A percentile compares a stretch with the other conserved stretches of the same genome.
These are phyloP conservation scores for Zoysia japonica DNA, from an alignment of 176 grass and related monocot species.

Conservation along the genomic window DNA sequence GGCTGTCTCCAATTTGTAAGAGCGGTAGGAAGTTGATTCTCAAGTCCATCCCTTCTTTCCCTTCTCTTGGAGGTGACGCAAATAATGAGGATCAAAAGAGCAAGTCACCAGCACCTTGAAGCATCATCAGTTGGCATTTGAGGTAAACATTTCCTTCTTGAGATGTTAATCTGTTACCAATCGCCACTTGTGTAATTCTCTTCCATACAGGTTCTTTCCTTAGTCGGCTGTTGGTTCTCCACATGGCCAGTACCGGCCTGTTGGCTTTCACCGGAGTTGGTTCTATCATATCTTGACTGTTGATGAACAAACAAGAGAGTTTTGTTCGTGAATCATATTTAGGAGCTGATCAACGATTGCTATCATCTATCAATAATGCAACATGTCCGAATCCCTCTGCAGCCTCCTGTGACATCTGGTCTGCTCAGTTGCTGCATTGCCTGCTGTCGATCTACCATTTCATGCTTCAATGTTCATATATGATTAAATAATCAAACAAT, in stretches of 20 bases:
- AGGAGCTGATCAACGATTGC: slow-evolving; percentile 1
- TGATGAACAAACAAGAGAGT: slow-evolving; percentile 33
- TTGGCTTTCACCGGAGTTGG: not conserved
- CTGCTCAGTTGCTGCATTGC: slow-evolving; percentile 7
- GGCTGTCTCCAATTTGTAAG: slow-evolving; percentile 59
- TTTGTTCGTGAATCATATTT: slow-evolving; percentile 15
- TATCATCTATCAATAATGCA: slow-evolving; percentile 28
- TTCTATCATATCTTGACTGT: slow-evolving; percentile 4
- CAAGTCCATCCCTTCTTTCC: slow-evolving; percentile 64
- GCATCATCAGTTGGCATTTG: not conserved
- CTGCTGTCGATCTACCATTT: slow-evolving; percentile 33
- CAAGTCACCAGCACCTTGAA: slow-evolving; percentile 46
- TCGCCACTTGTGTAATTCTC: not conserved
- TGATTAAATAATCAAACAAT: not conserved
- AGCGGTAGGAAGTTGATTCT: slow-evolving; percentile 58
- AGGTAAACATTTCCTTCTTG: slow-evolving; percentile 8
- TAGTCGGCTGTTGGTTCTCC: not conserved
- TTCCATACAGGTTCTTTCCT: slow-evolving; percentile 20
- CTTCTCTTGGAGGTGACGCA: slow-evolving; percentile 47
- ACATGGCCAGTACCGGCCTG: not conserved
- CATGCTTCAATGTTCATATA: not conserved
- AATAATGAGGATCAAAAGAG: slow-evolving; percentile 34
- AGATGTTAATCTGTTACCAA: slow-evolving; percentile 8
- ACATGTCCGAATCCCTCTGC: not conserved
- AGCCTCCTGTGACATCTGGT: slow-evolving; percentile 7